Evolutionary conservation across 495 filamentous ascomycete genomes (phyloP).

Genomic region (Xylaria longipes): DNA sequence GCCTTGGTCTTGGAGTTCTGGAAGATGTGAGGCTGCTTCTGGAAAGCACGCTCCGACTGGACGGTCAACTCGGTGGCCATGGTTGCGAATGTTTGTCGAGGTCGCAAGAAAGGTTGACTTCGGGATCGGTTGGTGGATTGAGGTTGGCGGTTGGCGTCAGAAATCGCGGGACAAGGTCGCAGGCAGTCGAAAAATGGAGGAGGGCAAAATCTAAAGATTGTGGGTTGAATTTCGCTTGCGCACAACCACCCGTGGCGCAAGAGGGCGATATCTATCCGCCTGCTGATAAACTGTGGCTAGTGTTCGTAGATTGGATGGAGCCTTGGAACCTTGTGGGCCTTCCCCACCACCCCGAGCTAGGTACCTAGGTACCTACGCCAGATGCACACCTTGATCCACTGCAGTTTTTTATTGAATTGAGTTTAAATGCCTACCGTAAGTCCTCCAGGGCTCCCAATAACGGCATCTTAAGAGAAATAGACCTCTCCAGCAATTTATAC

Average conservation of each 20-base stretch:
- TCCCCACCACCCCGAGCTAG: neutral
- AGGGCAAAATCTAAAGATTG: conserved; percentile 38
- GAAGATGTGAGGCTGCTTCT: conserved; percentile 99
- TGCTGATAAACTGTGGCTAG: conserved; percentile 27
- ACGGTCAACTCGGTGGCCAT: conserved; percentile 99
- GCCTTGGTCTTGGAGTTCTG: conserved; percentile 88
- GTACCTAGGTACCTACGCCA: no score
- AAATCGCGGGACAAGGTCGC: conserved; percentile 29
- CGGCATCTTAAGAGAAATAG: neutral
- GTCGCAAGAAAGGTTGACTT: conserved; percentile 43
- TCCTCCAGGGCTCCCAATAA: no score
- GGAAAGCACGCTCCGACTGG: conserved; percentile 97
- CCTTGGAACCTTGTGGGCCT: no score
- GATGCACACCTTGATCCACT: neutral
- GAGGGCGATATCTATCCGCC: neutral
- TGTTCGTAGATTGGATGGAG: neutral
- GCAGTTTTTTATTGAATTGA: no score
- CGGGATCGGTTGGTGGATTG: conserved; percentile 33
- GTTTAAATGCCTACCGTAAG: no score
- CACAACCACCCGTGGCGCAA: conserved; percentile 26
- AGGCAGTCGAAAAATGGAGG: conserved; percentile 37
- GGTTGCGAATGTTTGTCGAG: conserved; percentile 65
- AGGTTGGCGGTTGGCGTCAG: conserved; percentile 33
- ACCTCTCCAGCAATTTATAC: neutral
- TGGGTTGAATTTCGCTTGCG: conserved; percentile 36